Base-by-base conservation (phyloP, 2,329 filamentous ascomycete species). In the Sarocladiaceae sp. region DNA sequence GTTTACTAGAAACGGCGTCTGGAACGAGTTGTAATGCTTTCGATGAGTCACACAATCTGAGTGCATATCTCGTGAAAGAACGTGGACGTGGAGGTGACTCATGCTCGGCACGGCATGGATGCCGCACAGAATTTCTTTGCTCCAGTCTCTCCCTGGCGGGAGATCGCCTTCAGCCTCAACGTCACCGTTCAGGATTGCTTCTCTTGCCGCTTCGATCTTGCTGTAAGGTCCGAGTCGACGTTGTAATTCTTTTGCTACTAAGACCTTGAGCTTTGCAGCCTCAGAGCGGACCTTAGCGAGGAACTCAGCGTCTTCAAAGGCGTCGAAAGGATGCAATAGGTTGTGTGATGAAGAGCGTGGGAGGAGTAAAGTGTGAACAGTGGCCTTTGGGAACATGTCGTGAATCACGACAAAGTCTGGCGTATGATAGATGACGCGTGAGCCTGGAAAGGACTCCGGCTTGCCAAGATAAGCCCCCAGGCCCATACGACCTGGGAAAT, bases 11-110 rank as follows among this genome's bases (percentile, higher is more conserved):
- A 97, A 99, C 3, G 81, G 80, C 50, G 92, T 95, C 28, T 82
- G 84, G 70, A 97, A 97, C 57, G 88, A 94, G 64, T 94, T 90
- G 71, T 97, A 97, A 70, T 97, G 94, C 66, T 91, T 93, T 57
- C 84, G 78, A 64, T 93, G 84, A 70, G 86, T 89, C 68, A 97
- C 59, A 42, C 77, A 78, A 11, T 80, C 77, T 33, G 86, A 90
- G 60, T 83, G 77, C 76, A 89, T 86, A 65, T 99, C 94, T 17
- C 82, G 75, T 35, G 88, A 90, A 53, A 97, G 71, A 26, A 97
- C 83, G 67, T 99, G 94, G 3, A 97, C 77, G 69, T 99, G 94
- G 52, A 97, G 66, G 66, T 97, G 90, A 57, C 82, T 86, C 94
- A 99, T 97, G 52, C 87, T 92, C 3, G 94, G 94, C 59, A 86